Base-by-base conservation (phyloP, 1,139 yeast genomes). In the Eremothecium cymbalariae region DNA sequence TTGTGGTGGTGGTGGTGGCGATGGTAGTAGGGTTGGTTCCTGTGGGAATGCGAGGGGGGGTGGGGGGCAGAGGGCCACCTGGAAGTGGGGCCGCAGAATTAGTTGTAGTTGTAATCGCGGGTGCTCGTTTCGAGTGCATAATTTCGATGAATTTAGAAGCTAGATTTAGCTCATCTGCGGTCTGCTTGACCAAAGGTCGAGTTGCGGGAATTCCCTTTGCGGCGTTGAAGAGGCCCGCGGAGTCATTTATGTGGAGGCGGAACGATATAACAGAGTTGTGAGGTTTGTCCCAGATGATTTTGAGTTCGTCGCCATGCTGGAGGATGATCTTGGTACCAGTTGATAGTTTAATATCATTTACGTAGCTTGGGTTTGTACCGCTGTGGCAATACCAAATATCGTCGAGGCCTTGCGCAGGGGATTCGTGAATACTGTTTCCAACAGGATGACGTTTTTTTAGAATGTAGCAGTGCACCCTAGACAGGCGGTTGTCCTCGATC, bases 331-430 rank as follows among this genome's bases (percentile, higher is more conserved):
- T 83, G 23, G 68, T 65, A 2, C 80, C 80, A 41, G 74, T 73
- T 0, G 81, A 81, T 27, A 86, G 51, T 31, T 65, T 66, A 9
- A 59, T 56, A 4, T 70, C 70, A 51, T 86, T 84, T 7, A 86
- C 69, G 44, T 65, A 72, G 51, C 95, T 83, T 1, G 83, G 79
- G 54, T 86, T 86, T 1, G 94, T 74, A 34, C 94, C 81, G 41
- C 68, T 72, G 50, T 84, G 95, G 27, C 82, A 59, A 13, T 86
- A 61, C 94, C 95, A 85, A n/a, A 83, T 64, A 50, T 77, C 86
- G 39, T 77, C 84, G 3, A 72, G 59, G 39, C 78, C 74, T 40
- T 72, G 66, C 0, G 83, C 84, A 0, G 84, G 83, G 11, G 80
- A 72, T 47, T 76, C 82, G 47, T 63, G 72, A 7, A 75, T 67